Conservation (phyloP, 148 eudicot genomes). For the Diospyros lotus region DNA sequence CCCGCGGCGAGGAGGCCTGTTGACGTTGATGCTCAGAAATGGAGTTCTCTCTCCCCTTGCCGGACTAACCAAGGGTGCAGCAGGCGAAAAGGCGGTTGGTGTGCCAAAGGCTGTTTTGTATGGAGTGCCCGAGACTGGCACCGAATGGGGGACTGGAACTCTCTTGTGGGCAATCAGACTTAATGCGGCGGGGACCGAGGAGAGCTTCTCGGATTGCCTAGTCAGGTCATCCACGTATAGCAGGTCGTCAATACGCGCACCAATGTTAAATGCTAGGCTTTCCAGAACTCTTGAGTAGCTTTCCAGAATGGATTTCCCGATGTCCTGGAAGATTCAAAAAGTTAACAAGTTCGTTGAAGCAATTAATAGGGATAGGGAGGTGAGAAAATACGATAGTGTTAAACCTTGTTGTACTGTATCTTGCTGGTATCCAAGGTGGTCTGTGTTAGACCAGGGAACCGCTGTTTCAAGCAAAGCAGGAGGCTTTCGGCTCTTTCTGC, state of each 20-base stretch:
- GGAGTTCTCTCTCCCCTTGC: constrained; percentile 65
- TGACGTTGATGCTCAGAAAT: constrained; percentile 33
- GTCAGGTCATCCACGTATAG: constrained; percentile 82
- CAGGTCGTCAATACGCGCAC: constrained; percentile 84
- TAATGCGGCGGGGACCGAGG: constrained; percentile 37
- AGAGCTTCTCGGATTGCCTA: constrained; percentile 41
- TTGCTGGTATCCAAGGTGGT: constrained; percentile 69
- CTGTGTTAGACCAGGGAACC: constrained; percentile 80
- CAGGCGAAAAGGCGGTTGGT: constrained; percentile 47
- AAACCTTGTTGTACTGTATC: constrained; percentile 78
- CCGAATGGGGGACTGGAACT: constrained; percentile 36
- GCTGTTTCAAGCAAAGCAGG: constrained; percentile 63
- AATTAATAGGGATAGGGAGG: background rate
- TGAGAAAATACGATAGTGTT: background rate
- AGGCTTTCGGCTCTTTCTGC: constrained; percentile 78
- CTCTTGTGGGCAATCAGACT: constrained; percentile 57
- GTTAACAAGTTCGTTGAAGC: background rate
- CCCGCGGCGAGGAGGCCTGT: constrained; percentile 62
- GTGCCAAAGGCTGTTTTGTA: constrained; percentile 39
- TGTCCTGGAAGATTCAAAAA: constrained; percentile 48
- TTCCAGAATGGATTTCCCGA: constrained; percentile 86
- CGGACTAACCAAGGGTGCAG: constrained; percentile 37
- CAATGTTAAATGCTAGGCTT: constrained; percentile 75
- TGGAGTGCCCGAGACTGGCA: constrained; percentile 64
- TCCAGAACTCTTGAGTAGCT: constrained; percentile 97